These are phyloP conservation scores for Trypanosoma scelopori DNA, from an alignment of 208 protist species.

Conservation along the genomic window DNA sequence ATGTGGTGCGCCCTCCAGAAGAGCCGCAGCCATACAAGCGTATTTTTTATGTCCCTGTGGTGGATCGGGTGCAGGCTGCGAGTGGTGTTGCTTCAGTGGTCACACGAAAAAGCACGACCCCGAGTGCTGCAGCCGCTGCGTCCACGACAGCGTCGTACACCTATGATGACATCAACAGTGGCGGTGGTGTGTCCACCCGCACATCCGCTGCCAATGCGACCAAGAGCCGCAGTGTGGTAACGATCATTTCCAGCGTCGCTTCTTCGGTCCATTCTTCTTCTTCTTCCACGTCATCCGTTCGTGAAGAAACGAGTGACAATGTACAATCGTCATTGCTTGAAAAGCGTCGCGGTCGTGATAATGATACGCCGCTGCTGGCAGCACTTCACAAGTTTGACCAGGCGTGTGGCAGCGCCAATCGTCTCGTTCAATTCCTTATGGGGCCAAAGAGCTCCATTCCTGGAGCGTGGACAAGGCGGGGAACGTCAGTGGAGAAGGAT, in stretches of 20 bases:
- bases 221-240: not conserved
- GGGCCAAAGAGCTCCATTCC: not conserved
- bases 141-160: conserved; percentile 16
- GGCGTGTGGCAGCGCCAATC: conserved; percentile 44
- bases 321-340: not conserved
- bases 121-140: not conserved
- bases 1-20: conserved; percentile 41
- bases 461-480: not conserved
- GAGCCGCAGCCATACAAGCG: conserved; percentile 46
- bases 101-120: not conserved
- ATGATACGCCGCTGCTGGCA: conserved; percentile 22
- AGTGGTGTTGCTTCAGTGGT: not conserved
- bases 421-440: conserved; percentile 24
- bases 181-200: conserved; percentile 11
- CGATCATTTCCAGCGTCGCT: not conserved
- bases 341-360: not conserved
- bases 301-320: not conserved
- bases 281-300: not conserved
- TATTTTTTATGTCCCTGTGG: conserved; percentile 42
- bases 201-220: not conserved
- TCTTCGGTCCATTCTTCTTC: not conserved
- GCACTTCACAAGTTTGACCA: conserved; percentile 39
- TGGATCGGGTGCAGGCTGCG: conserved; percentile 1
- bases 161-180: conserved; percentile 19
- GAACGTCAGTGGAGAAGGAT: not conserved